Evolutionary conservation across 176 grass and related monocot species (phyloP), one percentile per base, ranked within the genome.

Genomic region (Carex parvula): DNA sequence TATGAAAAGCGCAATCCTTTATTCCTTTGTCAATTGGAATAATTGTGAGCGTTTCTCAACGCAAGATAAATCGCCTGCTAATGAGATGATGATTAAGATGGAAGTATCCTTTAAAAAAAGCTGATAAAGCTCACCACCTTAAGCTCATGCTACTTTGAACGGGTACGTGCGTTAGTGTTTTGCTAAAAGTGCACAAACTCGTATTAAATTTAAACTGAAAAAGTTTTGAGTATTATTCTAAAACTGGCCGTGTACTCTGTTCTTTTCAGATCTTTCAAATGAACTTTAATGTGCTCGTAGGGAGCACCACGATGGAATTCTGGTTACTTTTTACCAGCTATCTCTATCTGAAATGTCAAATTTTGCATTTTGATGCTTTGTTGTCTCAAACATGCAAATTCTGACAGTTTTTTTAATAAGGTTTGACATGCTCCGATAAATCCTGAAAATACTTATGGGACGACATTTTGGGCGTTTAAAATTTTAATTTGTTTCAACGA

Each of bases 81-180:
- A 59, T 75, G 66, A 57, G 44, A 80, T 39, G 77, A 85, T 75
- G 84, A 85, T 85, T 75, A 79, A 29, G 50, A 79, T 62, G 37
- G 67, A 85, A 60, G 84, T 56, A 70, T 72, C 83, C 60, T 78
- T 77, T 64, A 85, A 79, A 46, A 53, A 72, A 79, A 85, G 84
- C 69, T 78, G 72, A 18, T 64, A 85, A 85, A 46, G 64, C 54
- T 39, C 4, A 60, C 18, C 46, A 85, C 14, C 70, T 80, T 67
- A 64, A 67, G 59, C 61, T 82, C 60, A 17, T 77, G n/a, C 53
- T 54, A 68, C 80, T 83, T 81, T 81, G 32, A 81, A 60, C 57
- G 0, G 60, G 32, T 81, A 62, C 60, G 37, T 62, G 60, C 39
- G 79, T 37, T 42, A 65, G 12, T 62, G 18, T 81, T 44, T 14